These are phyloP conservation scores for Calophaca sinica DNA, from an alignment of 306 rosid species.

Conservation along the genomic window DNA sequence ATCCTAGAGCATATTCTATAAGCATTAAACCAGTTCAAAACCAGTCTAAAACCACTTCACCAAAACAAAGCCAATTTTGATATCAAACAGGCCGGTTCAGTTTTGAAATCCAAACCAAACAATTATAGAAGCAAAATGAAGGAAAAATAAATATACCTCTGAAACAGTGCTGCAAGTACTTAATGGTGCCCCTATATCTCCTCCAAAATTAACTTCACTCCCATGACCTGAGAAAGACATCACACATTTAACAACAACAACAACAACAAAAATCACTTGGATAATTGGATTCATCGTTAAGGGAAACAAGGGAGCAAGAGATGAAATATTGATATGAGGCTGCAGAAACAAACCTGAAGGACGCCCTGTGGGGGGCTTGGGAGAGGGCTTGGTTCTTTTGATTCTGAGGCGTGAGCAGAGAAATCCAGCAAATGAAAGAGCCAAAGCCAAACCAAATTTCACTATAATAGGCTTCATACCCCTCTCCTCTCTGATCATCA, in stretches of 20 bases:
- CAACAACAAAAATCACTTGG: background rate
- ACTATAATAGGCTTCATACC: slow-evolving; percentile 66
- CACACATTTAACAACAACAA: background rate
- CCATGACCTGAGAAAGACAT: slow-evolving; percentile 50
- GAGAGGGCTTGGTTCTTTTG: slow-evolving; percentile 52
- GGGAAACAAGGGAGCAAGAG: background rate
- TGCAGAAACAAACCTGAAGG: slow-evolving; percentile 61
- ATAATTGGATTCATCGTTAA: slow-evolving; percentile 16
- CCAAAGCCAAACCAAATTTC: slow-evolving; percentile 77
- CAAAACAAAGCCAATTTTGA: background rate
- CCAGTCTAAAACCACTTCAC: background rate
- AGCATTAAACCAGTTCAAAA: background rate
- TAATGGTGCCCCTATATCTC: slow-evolving; percentile 42
- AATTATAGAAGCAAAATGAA: background rate
- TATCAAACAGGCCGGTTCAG: background rate
- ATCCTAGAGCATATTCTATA: too few relatives aligned
- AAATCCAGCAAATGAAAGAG: slow-evolving; percentile 80
- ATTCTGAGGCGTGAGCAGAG: slow-evolving; percentile 61
- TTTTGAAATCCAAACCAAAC: background rate
- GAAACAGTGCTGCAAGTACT: slow-evolving; percentile 48
- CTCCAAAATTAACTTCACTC: slow-evolving; percentile 48
- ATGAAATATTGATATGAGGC: background rate
- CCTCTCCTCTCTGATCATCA: slow-evolving; percentile 50
- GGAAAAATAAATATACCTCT: slow-evolving; percentile 25
- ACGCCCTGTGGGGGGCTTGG: slow-evolving; percentile 40